Evolutionary conservation across 2,329 filamentous ascomycete species (phyloP), one percentile per base, ranked within the genome.

Genomic region (Aspergillus ochraceus): DNA sequence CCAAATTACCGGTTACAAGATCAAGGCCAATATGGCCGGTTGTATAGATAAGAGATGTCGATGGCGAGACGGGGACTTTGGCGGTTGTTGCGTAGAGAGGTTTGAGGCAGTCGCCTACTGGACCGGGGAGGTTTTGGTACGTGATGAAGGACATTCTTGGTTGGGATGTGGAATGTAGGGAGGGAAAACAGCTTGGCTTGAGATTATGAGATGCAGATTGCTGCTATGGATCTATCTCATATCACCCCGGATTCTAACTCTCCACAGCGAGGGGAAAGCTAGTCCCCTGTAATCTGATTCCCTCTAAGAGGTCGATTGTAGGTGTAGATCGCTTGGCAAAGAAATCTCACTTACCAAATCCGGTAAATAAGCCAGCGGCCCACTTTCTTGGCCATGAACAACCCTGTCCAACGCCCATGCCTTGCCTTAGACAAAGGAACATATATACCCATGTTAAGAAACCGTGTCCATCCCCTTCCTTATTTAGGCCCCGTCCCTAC

Each of bases 21-120:
- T 59, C 14, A 12, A 59, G 47, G 10, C 57, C 52, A 32, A 55
- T 55, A 12, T 59, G 52, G 14, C 57, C 57, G 10, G 52, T 59
- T 1, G 52, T 59, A 3, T 51, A 59, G 32, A 55, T 36, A 17
- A 59, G 57, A 6, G 52, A 54, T 17, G 24, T 46, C 3, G 51
- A 49, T 8, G 45, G 52, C 2, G 45, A 55, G 47, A 55, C 32
- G 17, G 52, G 57, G 2, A 59, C 30, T 20, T 36, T 59, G 51
- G 61, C 59, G 12, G 61, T 63, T n/a, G 61, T 63, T 32, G 61
- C 46, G 19, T 60, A 52, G 12, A 52, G 55, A 9, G 61, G 52
- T 36, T 55, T 56, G 3, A 61, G 49, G 20, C 58, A 60, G 30
- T 63, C 55, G 14, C 61, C 55, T 8, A 61, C 61, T 29, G 58